Evolutionary conservation across 768 basidiomycete genomes (phyloP).

Genomic region (Xerocomellus chrysenteron): DNA sequence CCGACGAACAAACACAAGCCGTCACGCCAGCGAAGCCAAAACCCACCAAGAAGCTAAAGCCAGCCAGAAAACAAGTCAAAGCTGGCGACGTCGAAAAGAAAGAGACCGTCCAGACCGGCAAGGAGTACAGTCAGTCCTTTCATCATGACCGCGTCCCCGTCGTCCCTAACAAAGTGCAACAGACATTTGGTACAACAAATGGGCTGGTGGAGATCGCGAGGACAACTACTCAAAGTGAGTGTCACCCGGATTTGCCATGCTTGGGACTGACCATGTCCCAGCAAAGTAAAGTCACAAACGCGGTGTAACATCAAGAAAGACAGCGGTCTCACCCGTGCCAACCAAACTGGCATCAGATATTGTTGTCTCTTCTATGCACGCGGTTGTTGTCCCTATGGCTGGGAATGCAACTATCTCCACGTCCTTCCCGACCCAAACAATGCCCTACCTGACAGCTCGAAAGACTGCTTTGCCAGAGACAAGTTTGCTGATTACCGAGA

Average conservation of each 20-base stretch:
- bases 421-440: conserved; percentile 71
- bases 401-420: conserved; percentile 97
- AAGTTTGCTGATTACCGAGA: conserved; percentile 97
- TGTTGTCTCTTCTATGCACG: conserved; percentile 93
- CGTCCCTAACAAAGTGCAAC: conserved; percentile 11
- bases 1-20: conserved; percentile 24
- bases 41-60: conserved; percentile 69
- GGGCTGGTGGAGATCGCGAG: conserved; percentile 99
- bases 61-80: conserved; percentile 92
- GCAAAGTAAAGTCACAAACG: conserved; percentile 92
- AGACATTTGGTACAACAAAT: conserved; percentile 99
- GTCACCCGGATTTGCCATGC: neutral
- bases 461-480: conserved; percentile 96
- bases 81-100: conserved; percentile 87
- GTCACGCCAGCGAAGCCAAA: conserved; percentile 22
- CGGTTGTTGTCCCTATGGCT: conserved; percentile 97
- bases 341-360: conserved; percentile 90
- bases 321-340: conserved; percentile 91
- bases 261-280: conserved; percentile 29
- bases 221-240: conserved; percentile 93
- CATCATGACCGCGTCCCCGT: neutral
- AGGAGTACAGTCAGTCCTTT: conserved; percentile 83
- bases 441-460: conserved; percentile 82
- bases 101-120: conserved; percentile 87
- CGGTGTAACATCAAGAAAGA: conserved; percentile 87